These are phyloP conservation scores for Plasmodium inui DNA, from an alignment of 169 alveolate genomes.

Conservation along the genomic window DNA sequence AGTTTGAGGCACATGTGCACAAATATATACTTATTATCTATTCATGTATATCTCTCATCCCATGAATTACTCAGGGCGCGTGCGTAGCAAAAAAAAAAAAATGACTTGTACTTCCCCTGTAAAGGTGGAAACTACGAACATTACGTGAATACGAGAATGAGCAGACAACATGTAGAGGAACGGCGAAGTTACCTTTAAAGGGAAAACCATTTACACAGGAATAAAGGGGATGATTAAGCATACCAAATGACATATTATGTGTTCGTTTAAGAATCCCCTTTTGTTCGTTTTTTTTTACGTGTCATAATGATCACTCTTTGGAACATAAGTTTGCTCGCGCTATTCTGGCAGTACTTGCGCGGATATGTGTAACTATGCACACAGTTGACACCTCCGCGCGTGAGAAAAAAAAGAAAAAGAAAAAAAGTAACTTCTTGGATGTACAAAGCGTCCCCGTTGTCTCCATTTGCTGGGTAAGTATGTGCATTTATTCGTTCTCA, in stretches of 20 bases:
- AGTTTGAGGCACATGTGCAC: too few relatives aligned
- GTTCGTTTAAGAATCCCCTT: not conserved
- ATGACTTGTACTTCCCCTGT: not conserved
- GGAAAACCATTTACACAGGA: not conserved
- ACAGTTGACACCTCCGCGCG: not conserved
- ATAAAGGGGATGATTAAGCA: not conserved
- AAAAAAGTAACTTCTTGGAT: not conserved
- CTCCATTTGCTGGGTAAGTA: not conserved
- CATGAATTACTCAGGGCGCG: not conserved
- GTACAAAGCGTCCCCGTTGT: not conserved
- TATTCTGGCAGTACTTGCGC: constrained; percentile 2
- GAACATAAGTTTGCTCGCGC: not conserved
- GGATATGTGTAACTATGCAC: not conserved
- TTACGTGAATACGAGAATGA: not conserved
- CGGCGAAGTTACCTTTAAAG: not conserved
- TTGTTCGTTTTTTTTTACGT: not conserved
- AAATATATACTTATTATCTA: not conserved
- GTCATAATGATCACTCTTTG: not conserved
- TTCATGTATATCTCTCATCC: not conserved
- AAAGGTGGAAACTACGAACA: not conserved
- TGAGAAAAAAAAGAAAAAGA: not conserved
- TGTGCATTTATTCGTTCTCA: not conserved
- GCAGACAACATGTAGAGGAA: not conserved
- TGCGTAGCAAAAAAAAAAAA: not conserved
- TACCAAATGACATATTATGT: not conserved